Percentiles rank a stretch among this genome's conserved stretches.
These are phyloP conservation scores for Scheffersomyces ergatensis DNA, from an alignment of 805 yeast genomes.

Conservation along the genomic window DNA sequence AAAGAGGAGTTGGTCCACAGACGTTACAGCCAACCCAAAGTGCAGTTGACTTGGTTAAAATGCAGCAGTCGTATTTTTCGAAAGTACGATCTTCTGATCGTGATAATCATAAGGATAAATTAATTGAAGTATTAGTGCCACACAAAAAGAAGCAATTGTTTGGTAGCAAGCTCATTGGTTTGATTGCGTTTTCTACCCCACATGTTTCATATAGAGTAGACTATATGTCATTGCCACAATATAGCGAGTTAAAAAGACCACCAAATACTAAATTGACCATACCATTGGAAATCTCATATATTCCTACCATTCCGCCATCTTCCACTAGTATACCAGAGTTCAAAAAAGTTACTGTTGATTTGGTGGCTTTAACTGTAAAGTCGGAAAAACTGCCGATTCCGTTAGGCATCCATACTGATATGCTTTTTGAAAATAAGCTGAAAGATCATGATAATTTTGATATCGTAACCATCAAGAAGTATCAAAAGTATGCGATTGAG, in stretches of 20 bases:
- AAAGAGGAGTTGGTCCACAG: neutral
- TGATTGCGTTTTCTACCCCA: constrained; percentile 32
- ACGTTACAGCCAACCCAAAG: constrained; percentile 17
- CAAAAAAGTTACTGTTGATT: constrained; percentile 24
- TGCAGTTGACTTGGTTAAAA: constrained; percentile 23
- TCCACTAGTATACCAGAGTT: constrained; percentile 18
- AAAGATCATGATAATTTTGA: constrained; percentile 28
- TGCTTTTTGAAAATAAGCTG: constrained; percentile 29
- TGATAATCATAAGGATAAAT: constrained; percentile 6
- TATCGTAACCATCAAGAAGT: constrained; percentile 25
- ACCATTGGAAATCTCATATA: constrained; percentile 29
- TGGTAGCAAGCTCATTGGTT: constrained; percentile 31
- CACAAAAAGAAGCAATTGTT: constrained; percentile 26
- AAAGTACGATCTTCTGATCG: constrained; percentile 7
- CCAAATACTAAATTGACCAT: constrained; percentile 15
- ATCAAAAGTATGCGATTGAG: constrained; percentile 29
- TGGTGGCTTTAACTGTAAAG: constrained; percentile 28
- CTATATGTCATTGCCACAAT: constrained; percentile 20
- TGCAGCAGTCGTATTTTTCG: constrained; percentile 25
- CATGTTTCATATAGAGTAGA: constrained; percentile 22
- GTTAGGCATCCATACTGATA: constrained; percentile 31
- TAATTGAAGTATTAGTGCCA: constrained; percentile 30
- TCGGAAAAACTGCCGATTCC: constrained; percentile 33
- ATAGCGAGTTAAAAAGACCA: constrained; percentile 7
- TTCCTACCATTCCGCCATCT: constrained; percentile 5